These are phyloP conservation scores for Polyporus arcularius DNA, from an alignment of 768 basidiomycete species.

Conservation along the genomic window DNA sequence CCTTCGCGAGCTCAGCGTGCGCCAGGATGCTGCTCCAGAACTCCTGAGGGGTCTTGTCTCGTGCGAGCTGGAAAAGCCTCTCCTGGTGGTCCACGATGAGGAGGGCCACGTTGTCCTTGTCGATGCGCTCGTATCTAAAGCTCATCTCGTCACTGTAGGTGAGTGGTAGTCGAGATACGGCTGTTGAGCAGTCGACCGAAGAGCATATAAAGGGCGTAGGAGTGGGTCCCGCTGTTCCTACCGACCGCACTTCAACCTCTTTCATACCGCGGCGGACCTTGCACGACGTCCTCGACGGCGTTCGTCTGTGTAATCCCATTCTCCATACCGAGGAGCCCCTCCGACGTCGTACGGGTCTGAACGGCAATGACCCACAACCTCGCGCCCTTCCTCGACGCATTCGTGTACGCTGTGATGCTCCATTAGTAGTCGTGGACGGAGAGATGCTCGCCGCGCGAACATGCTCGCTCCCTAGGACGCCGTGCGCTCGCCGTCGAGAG, in stretches of 20 bases:
- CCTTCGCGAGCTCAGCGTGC: slow-evolving; percentile 46
- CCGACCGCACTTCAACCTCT: background rate
- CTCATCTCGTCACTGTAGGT: background rate
- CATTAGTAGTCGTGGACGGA: too few relatives aligned
- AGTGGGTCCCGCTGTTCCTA: too few relatives aligned
- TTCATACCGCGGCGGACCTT: background rate
- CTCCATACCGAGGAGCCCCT: background rate
- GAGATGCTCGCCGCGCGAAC: too few relatives aligned
- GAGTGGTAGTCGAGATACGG: background rate
- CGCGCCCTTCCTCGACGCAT: too few relatives aligned
- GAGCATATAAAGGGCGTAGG: too few relatives aligned
- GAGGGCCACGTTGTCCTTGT: slow-evolving; percentile 46
- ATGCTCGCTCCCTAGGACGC: background rate
- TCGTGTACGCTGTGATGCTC: too few relatives aligned
- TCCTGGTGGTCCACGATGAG: slow-evolving; percentile 52
- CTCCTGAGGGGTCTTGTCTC: slow-evolving; percentile 40
- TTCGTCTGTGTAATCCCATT: background rate
- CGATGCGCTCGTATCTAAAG: slow-evolving; percentile 39
- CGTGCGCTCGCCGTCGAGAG: background rate
- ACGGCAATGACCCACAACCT: too few relatives aligned
- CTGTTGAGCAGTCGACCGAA: background rate
- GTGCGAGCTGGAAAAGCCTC: slow-evolving; percentile 48
- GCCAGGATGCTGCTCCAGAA: slow-evolving; percentile 48
- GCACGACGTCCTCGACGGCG: background rate
- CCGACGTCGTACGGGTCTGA: background rate